Evolutionary conservation across 2,329 filamentous ascomycete species (phyloP), one percentile per base, ranked within the genome.

Genomic region (Escovopsis sp.): DNA sequence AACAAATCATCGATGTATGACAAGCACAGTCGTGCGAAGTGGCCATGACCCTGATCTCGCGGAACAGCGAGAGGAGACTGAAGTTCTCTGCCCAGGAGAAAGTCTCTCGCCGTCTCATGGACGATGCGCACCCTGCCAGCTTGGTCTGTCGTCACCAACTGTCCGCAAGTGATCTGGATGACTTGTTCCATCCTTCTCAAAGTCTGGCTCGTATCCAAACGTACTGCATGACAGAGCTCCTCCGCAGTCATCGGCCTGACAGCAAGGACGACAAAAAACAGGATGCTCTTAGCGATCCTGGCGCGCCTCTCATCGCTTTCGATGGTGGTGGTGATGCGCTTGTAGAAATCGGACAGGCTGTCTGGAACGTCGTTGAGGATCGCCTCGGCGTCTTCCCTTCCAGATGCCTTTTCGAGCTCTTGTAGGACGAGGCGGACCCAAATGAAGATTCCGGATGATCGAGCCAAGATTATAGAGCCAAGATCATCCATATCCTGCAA

Each of bases 381-480:
- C 4, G 30, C 44, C 5, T 41, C 32, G 12, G 41, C 24, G 9
- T 44, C 39, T 20, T 44, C 38, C 16, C 45, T 15, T 1, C 34
- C 45, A 27, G 38, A 40, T 5, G 39, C 38, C 11, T 24, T 37
- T 39, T 45, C 39, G 2, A 41, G 27, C 16, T 40, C 46, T n/a
- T 47, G 29, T 5, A 43, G 24, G 13, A 45, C 41, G 11, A 43
- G 41, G 6, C 38, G 39, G 9, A 36, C 24, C 39, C 39, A 41
- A 7, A 41, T 30, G 14, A 41, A 45, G 4, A 41, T 43, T 5
- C 39, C 41, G 1, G 44, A 41, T 12, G 43, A 45, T 6, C 37
- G 43, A 30, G 33, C 12, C 12, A 45, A 25, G 27, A 45, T 32
- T 6, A 7, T 41, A 10, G 30, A 7, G 16, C 24, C 16, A n/a